Percentiles rank a stretch among this genome's conserved stretches.
phyloP scores from a whole-genome alignment of 225 moss, liverwort and hornwort genomes.

The Neckera pumila region DNA sequence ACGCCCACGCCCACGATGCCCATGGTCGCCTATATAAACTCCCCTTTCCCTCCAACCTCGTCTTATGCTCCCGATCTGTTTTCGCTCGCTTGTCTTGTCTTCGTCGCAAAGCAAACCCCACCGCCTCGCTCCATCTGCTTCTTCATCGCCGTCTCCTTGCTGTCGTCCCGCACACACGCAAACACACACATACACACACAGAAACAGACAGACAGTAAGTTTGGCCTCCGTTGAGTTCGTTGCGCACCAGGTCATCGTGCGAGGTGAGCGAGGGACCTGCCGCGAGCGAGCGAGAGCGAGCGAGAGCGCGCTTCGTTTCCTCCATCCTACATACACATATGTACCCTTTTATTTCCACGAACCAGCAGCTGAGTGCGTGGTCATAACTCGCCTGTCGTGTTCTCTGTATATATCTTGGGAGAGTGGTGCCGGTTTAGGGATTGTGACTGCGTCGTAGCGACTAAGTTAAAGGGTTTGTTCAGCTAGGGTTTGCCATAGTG shows the following conservation, averaged over 20 bases:
- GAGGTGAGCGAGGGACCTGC: constrained; percentile 30
- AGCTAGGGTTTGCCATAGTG: constrained; percentile 17
- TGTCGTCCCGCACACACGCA: background rate
- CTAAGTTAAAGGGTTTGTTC: background rate
- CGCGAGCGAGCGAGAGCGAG: constrained; percentile 13
- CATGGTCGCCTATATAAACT: background rate
- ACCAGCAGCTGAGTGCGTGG: constrained; percentile 47
- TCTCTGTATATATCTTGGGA: background rate
- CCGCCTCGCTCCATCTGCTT: background rate
- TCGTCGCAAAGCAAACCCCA: background rate
- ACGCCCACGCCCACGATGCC: background rate
- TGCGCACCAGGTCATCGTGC: background rate
- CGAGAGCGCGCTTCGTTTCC: constrained; percentile 23
- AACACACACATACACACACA: background rate
- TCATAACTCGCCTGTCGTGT: constrained; percentile 26
- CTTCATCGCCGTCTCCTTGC: background rate
- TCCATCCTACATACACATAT: constrained; percentile 24
- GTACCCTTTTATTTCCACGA: constrained; percentile 45
- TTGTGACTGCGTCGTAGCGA: background rate
- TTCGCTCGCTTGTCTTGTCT: background rate
- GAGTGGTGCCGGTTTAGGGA: background rate
- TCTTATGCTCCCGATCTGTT: background rate
- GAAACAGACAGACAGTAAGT: constrained; percentile 16
- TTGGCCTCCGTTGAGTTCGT: constrained; percentile 8
- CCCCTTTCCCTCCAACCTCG: rapidly evolving